Percentiles rank a stretch among this genome's conserved stretches.
Evolutionary conservation across 805 yeast genomes (phyloP).

Genomic region (Sungouiozyma ichnusensis): DNA sequence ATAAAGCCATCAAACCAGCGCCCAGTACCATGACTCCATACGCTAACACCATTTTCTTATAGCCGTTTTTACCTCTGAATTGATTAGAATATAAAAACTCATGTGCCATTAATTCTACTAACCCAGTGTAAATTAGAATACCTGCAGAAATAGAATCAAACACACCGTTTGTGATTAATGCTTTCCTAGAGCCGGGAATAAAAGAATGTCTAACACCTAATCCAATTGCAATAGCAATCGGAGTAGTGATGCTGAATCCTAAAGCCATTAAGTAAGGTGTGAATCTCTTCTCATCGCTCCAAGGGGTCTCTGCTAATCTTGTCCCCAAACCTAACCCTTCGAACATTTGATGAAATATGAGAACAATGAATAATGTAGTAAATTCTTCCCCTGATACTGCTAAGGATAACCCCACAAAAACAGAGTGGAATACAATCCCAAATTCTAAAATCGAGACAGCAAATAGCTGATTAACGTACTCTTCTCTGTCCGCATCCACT

Average conservation of each 20-base stretch:
- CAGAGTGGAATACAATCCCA: slow-evolving; percentile 67
- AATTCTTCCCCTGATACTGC: slow-evolving; percentile 59
- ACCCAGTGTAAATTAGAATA: slow-evolving; percentile 57
- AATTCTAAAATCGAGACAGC: slow-evolving; percentile 53
- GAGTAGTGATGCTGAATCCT: slow-evolving; percentile 52
- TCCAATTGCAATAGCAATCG: slow-evolving; percentile 64
- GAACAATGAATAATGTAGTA: slow-evolving; percentile 49
- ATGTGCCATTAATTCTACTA: slow-evolving; percentile 66
- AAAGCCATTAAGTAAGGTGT: slow-evolving; percentile 38
- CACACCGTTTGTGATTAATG: slow-evolving; percentile 50
- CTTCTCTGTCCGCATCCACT: slow-evolving; percentile 28
- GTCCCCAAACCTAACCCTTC: slow-evolving; percentile 76
- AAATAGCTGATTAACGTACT: slow-evolving; percentile 46
- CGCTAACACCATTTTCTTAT: slow-evolving; percentile 36
- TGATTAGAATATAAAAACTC: slow-evolving; percentile 56
- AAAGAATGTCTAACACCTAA: slow-evolving; percentile 56
- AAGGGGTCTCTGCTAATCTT: slow-evolving; percentile 48
- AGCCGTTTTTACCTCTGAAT: slow-evolving; percentile 49
- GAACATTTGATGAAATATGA: slow-evolving; percentile 66
- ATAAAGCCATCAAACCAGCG: slow-evolving; percentile 67
- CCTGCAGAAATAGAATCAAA: slow-evolving; percentile 67
- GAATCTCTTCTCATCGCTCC: slow-evolving; percentile 36
- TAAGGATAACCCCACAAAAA: slow-evolving; percentile 59
- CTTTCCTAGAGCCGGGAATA: slow-evolving; percentile 41
- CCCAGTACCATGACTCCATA: slow-evolving; percentile 44